Evolutionary conservation across 495 filamentous ascomycete species (phyloP), one percentile per base, ranked within the genome.

Genomic region (Penicillium malachiteum): DNA sequence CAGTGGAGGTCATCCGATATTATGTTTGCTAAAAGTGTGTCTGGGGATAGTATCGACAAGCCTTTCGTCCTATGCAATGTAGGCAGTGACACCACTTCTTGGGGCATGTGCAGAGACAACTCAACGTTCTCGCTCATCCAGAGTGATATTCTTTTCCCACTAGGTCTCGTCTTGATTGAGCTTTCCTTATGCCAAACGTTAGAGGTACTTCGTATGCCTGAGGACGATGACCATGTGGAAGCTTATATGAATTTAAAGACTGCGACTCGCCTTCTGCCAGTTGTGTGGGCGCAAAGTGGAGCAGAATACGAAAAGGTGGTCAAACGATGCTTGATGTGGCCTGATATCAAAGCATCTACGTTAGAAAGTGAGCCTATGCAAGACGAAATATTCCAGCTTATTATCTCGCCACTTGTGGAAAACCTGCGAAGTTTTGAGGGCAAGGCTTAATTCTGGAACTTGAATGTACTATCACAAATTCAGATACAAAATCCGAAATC

Each of bases 161-260:
- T 73, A 0, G 72, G 69, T 2, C 44, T 72, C 8, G 61, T 63
- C 1, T 62, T 73, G 14, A 59, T 71, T 7, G 72, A 73, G 49
- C 58, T 74, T 32, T 72, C 69, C 39, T 60, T 73, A 16, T 69
- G 70, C n/a, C 55, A 53, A 34, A 57, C 59, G 0, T 14, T 74
- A 3, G 50, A 55, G n/a, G 44, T 51, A 5, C 55, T 74, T 21
- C 21, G 54, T 5, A 55, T 3, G n/a, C 46, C 59, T 3, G 57
- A 64, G 34, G 70, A 75, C 21, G 50, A 52, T 2, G 56, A 65
- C 45, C 33, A 16, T 9, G 47, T 59, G n/a, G 59, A 66, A 14
- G 47, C 56, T 12, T 40, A 56, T 18, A 50, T 60, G 10, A 58
- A 57, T 48, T n/a, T 38, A 10, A 38, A 38, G 35, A 38, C 35